phyloP scores from a whole-genome alignment of 2,329 filamentous ascomycete genomes.

The Myriosclerotinia scirpicola region DNA sequence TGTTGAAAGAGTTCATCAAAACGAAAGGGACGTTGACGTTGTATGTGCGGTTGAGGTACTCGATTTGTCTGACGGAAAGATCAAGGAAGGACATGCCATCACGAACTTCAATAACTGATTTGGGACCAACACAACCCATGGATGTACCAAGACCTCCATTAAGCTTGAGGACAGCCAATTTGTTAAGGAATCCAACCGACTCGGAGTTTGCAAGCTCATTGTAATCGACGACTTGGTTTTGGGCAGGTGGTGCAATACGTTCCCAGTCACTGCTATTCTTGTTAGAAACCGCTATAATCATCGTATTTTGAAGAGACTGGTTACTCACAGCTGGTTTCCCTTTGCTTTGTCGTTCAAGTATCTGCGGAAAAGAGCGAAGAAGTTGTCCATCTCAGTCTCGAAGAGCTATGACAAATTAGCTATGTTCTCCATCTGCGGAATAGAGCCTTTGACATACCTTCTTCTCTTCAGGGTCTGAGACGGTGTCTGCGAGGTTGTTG shows the following conservation, averaged over 20 bases:
- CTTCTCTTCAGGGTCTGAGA: constrained; percentile 76
- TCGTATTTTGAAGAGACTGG: background rate
- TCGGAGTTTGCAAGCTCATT: constrained; percentile 84
- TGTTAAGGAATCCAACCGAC: constrained; percentile 91
- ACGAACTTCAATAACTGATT: constrained; percentile 98
- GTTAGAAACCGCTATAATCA: constrained; percentile 27
- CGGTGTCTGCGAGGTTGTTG: constrained; percentile 87
- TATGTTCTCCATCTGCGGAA: background rate
- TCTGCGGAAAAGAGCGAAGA: constrained; percentile 96
- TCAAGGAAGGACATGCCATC: constrained; percentile 99
- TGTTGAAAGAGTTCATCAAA: constrained; percentile 99
- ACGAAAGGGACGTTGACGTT: constrained; percentile 96
- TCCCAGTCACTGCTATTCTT: constrained; percentile 77
- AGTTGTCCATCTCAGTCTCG: constrained; percentile 99
- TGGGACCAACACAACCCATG: constrained; percentile 98
- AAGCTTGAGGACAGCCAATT: constrained; percentile 97
- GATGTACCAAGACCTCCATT: constrained; percentile 99
- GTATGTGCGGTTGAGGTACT: constrained; percentile 98
- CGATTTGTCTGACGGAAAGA: constrained; percentile 96
- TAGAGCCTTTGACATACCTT: constrained; percentile 60
- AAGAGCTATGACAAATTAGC: constrained; percentile 64
- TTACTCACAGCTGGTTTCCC: constrained; percentile 78
- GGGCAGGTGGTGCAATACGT: constrained; percentile 89
- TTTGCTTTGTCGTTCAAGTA: constrained; percentile 99
- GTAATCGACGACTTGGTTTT: constrained; percentile 94